Evolutionary conservation across 495 filamentous ascomycete species (phyloP).

Genomic region (Penicillium manginii): DNA sequence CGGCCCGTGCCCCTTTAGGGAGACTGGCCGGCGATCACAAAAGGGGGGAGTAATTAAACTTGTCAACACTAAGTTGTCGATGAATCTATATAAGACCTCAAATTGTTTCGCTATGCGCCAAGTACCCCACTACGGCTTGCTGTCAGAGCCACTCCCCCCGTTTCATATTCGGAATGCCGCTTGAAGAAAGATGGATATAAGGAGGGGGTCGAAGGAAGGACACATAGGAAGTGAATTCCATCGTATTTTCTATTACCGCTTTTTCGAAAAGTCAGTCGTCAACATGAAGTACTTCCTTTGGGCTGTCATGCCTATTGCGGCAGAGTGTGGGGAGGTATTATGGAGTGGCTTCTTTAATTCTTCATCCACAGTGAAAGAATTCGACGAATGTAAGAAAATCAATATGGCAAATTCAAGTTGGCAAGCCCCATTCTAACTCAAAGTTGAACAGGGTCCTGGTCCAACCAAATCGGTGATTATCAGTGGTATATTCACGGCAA

Average conservation of each 20-base stretch:
- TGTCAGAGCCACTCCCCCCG: neutral
- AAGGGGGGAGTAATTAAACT: neutral
- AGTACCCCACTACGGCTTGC: neutral
- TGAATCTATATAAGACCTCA: slow-evolving; percentile 1
- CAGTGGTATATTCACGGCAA: slow-evolving; percentile 76
- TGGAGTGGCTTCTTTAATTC: slow-evolving; percentile 19
- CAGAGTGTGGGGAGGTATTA: slow-evolving; percentile 12
- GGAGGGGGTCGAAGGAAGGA: neutral
- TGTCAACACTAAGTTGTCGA: neutral
- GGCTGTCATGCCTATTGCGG: slow-evolving; percentile 10
- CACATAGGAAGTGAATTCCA: too few relatives aligned
- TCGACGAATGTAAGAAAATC: slow-evolving; percentile 26
- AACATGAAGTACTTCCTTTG: slow-evolving; percentile 2
- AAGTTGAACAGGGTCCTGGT: slow-evolving; percentile 65
- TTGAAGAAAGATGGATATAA: neutral
- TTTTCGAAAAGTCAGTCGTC: neutral
- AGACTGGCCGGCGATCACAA: slow-evolving; percentile 1
- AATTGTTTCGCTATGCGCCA: neutral
- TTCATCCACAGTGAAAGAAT: slow-evolving; percentile 6
- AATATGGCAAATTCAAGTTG: too few relatives aligned
- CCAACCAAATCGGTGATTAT: slow-evolving; percentile 66
- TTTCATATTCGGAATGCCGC: neutral
- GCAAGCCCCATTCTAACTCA: neutral
- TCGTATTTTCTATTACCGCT: neutral
- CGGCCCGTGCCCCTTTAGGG: slow-evolving; percentile 10